Conservation (phyloP, 1,284 basidiomycete genomes). For the Xerocomus nothofagi region DNA sequence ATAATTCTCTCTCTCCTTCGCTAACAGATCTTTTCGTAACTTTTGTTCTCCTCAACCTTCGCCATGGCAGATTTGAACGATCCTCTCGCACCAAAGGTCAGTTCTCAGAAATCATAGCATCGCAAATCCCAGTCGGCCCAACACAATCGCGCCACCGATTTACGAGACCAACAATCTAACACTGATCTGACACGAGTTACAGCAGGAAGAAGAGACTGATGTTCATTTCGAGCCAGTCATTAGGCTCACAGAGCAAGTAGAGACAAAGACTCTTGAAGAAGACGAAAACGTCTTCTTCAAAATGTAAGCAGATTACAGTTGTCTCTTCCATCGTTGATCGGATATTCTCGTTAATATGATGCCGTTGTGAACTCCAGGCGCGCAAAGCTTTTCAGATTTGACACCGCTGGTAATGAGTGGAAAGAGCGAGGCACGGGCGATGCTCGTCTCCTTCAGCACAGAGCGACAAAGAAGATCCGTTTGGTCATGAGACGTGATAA, state of each 20-base stretch:
- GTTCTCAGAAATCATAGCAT: constrained; percentile 23
- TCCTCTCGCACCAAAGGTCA: constrained; percentile 68
- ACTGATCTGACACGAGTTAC: constrained; percentile 30
- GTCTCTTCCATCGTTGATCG: constrained; percentile 13
- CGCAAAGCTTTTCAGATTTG: constrained; percentile 98
- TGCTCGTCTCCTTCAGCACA: constrained; percentile 86
- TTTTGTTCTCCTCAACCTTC: constrained; percentile 15
- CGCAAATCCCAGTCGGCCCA: not conserved
- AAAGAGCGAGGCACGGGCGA: constrained; percentile 96
- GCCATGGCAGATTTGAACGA: constrained; percentile 64
- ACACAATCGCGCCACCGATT: constrained; percentile 32
- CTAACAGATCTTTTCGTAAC: constrained; percentile 25
- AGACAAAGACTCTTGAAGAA: constrained; percentile 95
- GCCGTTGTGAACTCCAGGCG: constrained; percentile 60
- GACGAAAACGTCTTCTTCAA: constrained; percentile 95
- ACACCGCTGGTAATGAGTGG: constrained; percentile 83
- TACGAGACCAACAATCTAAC: constrained; percentile 22
- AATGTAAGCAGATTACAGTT: constrained; percentile 64
- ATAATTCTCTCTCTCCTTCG: constrained; percentile 35
- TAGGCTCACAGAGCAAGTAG: constrained; percentile 95
- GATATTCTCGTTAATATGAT: constrained; percentile 14
- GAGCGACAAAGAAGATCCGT: constrained; percentile 87
- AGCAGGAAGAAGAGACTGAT: constrained; percentile 83
- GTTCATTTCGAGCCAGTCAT: constrained; percentile 96
- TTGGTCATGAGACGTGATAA: constrained; percentile 99